Conservation (phyloP, 2,329 filamentous ascomycete species). For the Triangularia setosa region DNA sequence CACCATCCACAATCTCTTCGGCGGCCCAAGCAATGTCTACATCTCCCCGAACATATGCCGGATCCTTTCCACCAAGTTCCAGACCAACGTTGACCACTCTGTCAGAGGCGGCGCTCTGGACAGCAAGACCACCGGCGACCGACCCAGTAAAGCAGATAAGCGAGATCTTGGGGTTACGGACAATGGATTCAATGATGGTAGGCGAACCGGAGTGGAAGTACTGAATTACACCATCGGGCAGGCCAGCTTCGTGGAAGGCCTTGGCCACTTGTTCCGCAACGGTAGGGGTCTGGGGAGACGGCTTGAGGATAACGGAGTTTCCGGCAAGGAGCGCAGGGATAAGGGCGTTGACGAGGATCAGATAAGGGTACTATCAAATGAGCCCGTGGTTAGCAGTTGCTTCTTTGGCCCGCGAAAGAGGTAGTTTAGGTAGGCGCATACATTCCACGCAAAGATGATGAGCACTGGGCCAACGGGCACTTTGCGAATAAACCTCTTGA, state of each 20-base stretch:
- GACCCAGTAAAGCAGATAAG: constrained; percentile 93
- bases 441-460: constrained; percentile 94
- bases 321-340: constrained; percentile 87
- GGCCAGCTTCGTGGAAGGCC: constrained; percentile 73
- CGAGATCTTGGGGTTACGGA: constrained; percentile 71
- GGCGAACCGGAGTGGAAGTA: constrained; percentile 87
- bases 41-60: constrained; percentile 81
- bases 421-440: constrained; percentile 48
- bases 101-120: constrained; percentile 80
- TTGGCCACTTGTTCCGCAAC: constrained; percentile 78
- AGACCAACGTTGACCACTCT: constrained; percentile 82
- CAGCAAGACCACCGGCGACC: constrained; percentile 78
- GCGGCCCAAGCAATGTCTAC: constrained; percentile 89
- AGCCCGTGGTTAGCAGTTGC: neutral
- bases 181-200: constrained; percentile 69
- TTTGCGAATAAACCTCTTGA: constrained; percentile 86
- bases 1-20: constrained; percentile 89
- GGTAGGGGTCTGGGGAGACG: constrained; percentile 90
- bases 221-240: constrained; percentile 81
- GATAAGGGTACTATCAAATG: constrained; percentile 73
- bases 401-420: neutral
- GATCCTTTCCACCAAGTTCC: constrained; percentile 92
- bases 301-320: constrained; percentile 90
- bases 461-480: constrained; percentile 83
- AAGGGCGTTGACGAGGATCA: constrained; percentile 88